Evolutionary conservation across 2,329 filamentous ascomycete genomes (phyloP).

Genomic region (Graphilbum sp.): DNA sequence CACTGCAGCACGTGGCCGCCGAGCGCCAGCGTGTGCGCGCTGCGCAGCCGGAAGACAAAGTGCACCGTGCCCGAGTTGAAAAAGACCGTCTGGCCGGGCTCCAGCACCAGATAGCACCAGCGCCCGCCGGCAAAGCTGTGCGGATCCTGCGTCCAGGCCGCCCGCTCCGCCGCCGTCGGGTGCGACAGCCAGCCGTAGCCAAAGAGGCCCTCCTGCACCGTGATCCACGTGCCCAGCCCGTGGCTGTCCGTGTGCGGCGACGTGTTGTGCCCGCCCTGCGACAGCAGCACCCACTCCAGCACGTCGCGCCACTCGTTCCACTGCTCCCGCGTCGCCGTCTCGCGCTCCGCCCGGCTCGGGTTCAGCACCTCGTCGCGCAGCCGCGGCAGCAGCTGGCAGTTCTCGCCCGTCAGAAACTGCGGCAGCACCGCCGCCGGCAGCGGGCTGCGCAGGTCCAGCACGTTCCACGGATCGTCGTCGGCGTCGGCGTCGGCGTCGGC

Average conservation of each 20-base stretch:
- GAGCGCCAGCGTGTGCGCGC: slow-evolving; percentile 15
- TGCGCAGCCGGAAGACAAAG: slow-evolving; percentile 16
- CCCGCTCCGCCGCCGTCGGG: slow-evolving; percentile 12
- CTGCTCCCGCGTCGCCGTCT: slow-evolving; percentile 12
- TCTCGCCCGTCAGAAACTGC: slow-evolving; percentile 13
- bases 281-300: slow-evolving; percentile 16
- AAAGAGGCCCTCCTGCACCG: slow-evolving; percentile 15
- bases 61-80: slow-evolving; percentile 19
- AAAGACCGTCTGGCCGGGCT: slow-evolving; percentile 18
- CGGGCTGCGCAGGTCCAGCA: slow-evolving; percentile 14
- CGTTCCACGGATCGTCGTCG: slow-evolving; percentile 14
- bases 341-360: slow-evolving; percentile 15
- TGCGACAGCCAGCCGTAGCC: slow-evolving; percentile 18
- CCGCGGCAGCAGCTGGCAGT: slow-evolving; percentile 15
- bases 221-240: slow-evolving; percentile 19
- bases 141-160: slow-evolving; percentile 13
- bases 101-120: slow-evolving; percentile 17
- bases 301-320: slow-evolving; percentile 19
- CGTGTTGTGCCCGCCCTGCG: slow-evolving; percentile 18
- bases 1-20: slow-evolving; percentile 19
- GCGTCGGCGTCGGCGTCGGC: background rate
- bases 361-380: slow-evolving; percentile 20
- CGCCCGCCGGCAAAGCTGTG: slow-evolving; percentile 12
- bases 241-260: slow-evolving; percentile 19
- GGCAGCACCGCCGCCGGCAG: slow-evolving; percentile 13